These are phyloP conservation scores for Tetrahymena borealis DNA, from an alignment of 73 alveolate species.

Conservation along the genomic window DNA sequence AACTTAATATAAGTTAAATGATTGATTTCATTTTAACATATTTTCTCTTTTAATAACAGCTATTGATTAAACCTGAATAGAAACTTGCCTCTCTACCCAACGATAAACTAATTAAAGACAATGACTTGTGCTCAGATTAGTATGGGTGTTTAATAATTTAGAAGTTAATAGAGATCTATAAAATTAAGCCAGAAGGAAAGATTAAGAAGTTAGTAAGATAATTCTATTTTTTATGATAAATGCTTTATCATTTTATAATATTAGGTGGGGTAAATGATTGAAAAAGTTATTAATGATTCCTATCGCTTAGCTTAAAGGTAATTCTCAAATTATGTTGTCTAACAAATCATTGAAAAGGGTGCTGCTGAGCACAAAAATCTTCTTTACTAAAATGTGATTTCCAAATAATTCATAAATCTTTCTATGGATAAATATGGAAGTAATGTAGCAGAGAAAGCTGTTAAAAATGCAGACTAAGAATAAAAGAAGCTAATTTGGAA, in stretches of 20 bases:
- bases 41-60: not conserved
- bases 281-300: slow-evolving; percentile 17
- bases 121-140: slow-evolving; percentile 32
- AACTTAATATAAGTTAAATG: no score
- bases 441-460: slow-evolving; percentile 43
- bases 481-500: slow-evolving; percentile 27
- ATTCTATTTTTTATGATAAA: not conserved
- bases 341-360: slow-evolving; percentile 36
- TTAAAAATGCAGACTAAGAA: slow-evolving; percentile 10
- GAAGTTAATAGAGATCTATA: slow-evolving; percentile 24
- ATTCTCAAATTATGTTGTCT: slow-evolving; percentile 28
- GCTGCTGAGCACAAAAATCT: slow-evolving; percentile 20
- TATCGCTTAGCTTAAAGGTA: slow-evolving; percentile 34
- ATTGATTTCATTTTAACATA: not conserved
- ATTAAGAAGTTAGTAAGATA: not conserved
- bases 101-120: not conserved
- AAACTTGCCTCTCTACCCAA: not conserved
- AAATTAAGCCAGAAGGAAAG: not conserved
- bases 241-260: not conserved
- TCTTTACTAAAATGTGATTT: slow-evolving; percentile 8
- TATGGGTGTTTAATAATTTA: slow-evolving; percentile 35
- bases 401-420: slow-evolving; percentile 19
- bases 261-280: slow-evolving; percentile 9
- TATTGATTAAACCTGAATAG: not conserved
- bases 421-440: slow-evolving; percentile 47